phyloP scores from a whole-genome alignment of 225 moss, liverwort and hornwort genomes.

The Physcomitrellopsis africana region DNA sequence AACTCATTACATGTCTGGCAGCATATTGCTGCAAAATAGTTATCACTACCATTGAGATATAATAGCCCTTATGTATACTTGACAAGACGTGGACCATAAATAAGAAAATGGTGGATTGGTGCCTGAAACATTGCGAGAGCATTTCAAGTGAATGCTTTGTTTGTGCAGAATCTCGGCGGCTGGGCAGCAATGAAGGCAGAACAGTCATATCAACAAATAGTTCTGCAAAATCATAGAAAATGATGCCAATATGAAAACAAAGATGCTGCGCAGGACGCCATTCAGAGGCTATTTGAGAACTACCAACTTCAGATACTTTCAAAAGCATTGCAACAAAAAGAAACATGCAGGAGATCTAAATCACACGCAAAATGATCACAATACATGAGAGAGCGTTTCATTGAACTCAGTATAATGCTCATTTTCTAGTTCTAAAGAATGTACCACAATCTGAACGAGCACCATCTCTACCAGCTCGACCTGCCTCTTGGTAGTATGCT shows the following conservation, averaged over 20 bases:
- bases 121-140: conserved; percentile 76
- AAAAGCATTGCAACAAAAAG: conserved; percentile 1
- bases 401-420: background rate
- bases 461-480: conserved; percentile 61
- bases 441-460: conserved; percentile 53
- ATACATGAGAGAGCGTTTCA: background rate
- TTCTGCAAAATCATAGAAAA: conserved; percentile 47
- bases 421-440: conserved; percentile 13
- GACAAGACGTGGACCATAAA: conserved; percentile 17
- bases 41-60: too few relatives aligned
- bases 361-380: conserved; percentile 11
- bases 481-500: conserved; percentile 63
- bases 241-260: conserved; percentile 26
- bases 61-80: too few relatives aligned
- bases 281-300: conserved; percentile 1
- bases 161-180: conserved; percentile 68
- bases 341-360: background rate
- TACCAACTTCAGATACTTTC: conserved; percentile 17
- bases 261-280: background rate
- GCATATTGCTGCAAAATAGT: conserved; percentile 7
- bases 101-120: conserved; percentile 28
- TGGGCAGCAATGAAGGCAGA: conserved; percentile 79
- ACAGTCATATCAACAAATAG: conserved; percentile 79
- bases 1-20: conserved; percentile 8
- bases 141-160: conserved; percentile 73